Percentiles rank a stretch among this genome's conserved stretches.
These are phyloP conservation scores for Rhizopogon sp. DNA, from an alignment of 768 basidiomycete genomes.

Conservation along the genomic window DNA sequence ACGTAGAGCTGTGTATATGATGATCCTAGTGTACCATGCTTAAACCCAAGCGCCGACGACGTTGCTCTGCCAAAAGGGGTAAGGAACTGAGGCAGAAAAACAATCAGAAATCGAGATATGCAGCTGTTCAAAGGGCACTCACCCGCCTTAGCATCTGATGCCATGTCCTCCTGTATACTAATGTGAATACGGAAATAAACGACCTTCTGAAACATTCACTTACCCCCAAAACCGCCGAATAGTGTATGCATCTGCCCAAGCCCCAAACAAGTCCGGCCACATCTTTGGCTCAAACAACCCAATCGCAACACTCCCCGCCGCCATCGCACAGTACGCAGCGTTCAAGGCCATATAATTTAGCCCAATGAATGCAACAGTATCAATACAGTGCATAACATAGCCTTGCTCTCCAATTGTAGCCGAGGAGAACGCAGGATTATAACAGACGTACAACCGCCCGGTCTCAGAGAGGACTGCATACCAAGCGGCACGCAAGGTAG, in stretches of 20 bases:
- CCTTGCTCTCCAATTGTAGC: background rate
- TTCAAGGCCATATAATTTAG: background rate
- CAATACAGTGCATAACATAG: background rate
- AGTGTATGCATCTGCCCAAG: slow-evolving; percentile 29
- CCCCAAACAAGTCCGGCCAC: slow-evolving; percentile 37
- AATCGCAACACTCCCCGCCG: background rate
- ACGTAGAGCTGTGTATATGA: slow-evolving; percentile 27
- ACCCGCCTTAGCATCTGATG: slow-evolving; percentile 35
- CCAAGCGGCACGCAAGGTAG: background rate
- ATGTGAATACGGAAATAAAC: background rate
- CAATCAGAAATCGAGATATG: background rate
- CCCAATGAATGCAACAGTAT: background rate
- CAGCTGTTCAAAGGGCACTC: slow-evolving; percentile 2
- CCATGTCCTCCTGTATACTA: slow-evolving; percentile 26
- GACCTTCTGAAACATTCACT: slow-evolving; percentile 7
- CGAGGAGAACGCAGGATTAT: slow-evolving; percentile 1
- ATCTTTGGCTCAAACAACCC: slow-evolving; percentile 1
- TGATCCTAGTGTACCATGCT: slow-evolving; percentile 19
- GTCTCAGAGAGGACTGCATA: background rate
- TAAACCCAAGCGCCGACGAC: slow-evolving; percentile 16
- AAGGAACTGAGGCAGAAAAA: slow-evolving; percentile 15
- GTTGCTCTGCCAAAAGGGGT: slow-evolving; percentile 23
- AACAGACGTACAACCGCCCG: background rate
- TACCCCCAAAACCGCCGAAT: slow-evolving; percentile 38
- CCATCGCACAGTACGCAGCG: background rate